Evolutionary conservation across 2,329 filamentous ascomycete genomes (phyloP).

Genomic region (Penicillium janthinellum): DNA sequence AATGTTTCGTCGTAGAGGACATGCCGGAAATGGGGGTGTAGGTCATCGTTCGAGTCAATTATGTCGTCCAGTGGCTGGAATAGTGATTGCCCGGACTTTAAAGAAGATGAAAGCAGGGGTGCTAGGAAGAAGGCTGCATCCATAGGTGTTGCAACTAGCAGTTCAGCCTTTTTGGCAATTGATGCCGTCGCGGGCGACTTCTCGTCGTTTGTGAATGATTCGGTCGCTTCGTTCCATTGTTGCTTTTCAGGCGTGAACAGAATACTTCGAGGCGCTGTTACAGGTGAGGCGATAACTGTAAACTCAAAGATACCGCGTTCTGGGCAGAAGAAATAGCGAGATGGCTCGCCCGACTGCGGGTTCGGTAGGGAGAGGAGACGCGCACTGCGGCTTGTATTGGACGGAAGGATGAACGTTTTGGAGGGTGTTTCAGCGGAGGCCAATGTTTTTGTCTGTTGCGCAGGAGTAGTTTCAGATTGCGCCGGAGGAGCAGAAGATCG

Average conservation of each 20-base stretch:
- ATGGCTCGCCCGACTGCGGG: slow-evolving; percentile 52
- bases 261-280: slow-evolving; percentile 56
- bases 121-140: slow-evolving; percentile 84
- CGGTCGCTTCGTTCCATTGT: slow-evolving; percentile 14
- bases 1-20: slow-evolving; percentile 44
- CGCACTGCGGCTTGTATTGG: slow-evolving; percentile 53
- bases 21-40: slow-evolving; percentile 45
- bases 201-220: slow-evolving; percentile 12
- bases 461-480: slow-evolving; percentile 12
- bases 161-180: slow-evolving; percentile 67
- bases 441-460: slow-evolving; percentile 27
- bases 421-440: slow-evolving; percentile 32
- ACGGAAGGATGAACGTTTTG: slow-evolving; percentile 62
- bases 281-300: slow-evolving; percentile 56
- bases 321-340: slow-evolving; percentile 62
- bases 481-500: slow-evolving; percentile 26
- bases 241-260: slow-evolving; percentile 47
- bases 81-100: slow-evolving; percentile 44
- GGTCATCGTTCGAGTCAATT: slow-evolving; percentile 48
- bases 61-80: slow-evolving; percentile 55
- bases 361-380: slow-evolving; percentile 59
- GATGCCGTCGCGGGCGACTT: slow-evolving; percentile 45
- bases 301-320: slow-evolving; percentile 63
- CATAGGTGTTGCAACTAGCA: slow-evolving; percentile 81
- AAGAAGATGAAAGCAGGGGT: slow-evolving; percentile 63